Base-by-base conservation (phyloP, 2,329 filamentous ascomycete species). In the Penicillium sclerotigenum region DNA sequence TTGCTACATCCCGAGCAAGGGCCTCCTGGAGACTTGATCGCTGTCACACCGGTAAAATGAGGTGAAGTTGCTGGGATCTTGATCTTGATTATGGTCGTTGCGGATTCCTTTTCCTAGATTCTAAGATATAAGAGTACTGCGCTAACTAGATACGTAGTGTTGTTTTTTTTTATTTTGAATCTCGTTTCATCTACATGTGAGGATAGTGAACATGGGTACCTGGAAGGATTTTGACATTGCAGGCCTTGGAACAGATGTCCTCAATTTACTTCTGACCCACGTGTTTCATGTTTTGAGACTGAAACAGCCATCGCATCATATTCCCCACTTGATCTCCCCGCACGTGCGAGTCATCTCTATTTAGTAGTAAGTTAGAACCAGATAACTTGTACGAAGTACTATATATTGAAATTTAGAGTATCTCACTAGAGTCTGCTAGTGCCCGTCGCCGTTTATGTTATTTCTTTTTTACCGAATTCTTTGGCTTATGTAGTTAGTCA, bases 291-390 rank as follows among this genome's bases (percentile, higher is more conserved):
- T 37, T 22, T 3, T 7, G 24, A 37, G 47, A 34, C 37, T 31
- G 37, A 54, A 18, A 43, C 36, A 41, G 29, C 52, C 45, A 54
- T 24, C 16, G 28, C 43, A 53, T 53, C 43, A 54, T 54, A 24
- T 18, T 4, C 52, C 45, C 52, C 52, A 49, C 37, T 49, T 22
- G 14, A 28, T 36, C 29, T n/a, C n/a, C 18, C 22, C 16, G 16
- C 26, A 26, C 33, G 18, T 18, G 33, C 26, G 50, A 22, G n/a
- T 37, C 42, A 29, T 33, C 14, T 13, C 31, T 33, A 33, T 33
- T 33, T 33, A 2, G 31, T 33, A 33, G 16, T 16, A 33, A 33
- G 16, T 33, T 31, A 11, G 7, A 31, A 31, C 5, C 6, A 13
- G 29, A 14, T 14, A 31, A 31, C 14, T 31, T 5, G 10, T 31